Conservation (phyloP, 228 moss, liverwort and hornwort species). For the Sphagnum magellanicum region DNA sequence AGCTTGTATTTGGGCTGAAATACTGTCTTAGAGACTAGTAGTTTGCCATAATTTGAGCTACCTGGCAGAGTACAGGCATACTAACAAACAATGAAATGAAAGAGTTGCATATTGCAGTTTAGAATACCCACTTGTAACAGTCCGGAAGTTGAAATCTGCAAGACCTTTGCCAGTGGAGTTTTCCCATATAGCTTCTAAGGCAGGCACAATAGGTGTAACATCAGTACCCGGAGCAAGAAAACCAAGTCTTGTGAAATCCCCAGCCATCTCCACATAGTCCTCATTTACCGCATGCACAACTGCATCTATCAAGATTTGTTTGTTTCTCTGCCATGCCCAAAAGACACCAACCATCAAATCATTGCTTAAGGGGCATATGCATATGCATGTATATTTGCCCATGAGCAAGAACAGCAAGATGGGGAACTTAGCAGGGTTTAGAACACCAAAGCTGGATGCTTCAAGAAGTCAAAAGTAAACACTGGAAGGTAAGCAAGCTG, state of each 20-base stretch:
- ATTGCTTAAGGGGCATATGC: not conserved
- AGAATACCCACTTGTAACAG: constrained; percentile 67
- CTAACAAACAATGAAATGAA: too few species aligned
- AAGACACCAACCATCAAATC: constrained; percentile 5
- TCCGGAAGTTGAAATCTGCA: constrained; percentile 93
- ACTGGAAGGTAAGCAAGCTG: too few species aligned
- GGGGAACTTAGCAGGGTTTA: too few species aligned
- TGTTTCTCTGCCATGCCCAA: constrained; percentile 69
- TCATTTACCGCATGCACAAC: constrained; percentile 99
- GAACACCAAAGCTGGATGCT: not conserved
- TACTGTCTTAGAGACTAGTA: too few species aligned
- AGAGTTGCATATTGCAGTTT: not conserved
- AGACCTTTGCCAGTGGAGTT: constrained; percentile 97
- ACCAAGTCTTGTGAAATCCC: constrained; percentile 93
- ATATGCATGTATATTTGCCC: not conserved
- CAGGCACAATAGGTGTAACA: constrained; percentile 93
- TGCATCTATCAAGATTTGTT: constrained; percentile 98
- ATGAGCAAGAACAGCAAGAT: too few species aligned
- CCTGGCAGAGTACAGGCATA: too few species aligned
- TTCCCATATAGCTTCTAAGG: constrained; percentile 96
- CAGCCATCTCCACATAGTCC: constrained; percentile 95
- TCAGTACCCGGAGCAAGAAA: constrained; percentile 94
- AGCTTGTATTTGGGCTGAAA: too few species aligned
- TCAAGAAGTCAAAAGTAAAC: not conserved
- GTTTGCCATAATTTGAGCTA: too few species aligned